Evolutionary conservation across 1,284 basidiomycete genomes (phyloP).

Genomic region (Ustilago lituana): DNA sequence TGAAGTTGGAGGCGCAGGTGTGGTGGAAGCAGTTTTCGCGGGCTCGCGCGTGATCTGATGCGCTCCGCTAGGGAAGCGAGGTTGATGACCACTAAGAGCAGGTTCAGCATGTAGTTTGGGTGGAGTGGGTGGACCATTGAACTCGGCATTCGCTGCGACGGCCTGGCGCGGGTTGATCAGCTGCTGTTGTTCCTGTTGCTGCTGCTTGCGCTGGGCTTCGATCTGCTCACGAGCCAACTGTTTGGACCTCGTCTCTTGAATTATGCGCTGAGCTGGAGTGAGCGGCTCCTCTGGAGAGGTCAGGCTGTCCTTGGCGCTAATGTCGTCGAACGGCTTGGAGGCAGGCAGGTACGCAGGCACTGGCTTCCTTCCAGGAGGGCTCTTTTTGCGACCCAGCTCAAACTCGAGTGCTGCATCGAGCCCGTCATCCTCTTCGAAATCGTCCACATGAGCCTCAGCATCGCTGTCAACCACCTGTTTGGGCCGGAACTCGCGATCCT

Average conservation of each 20-base stretch:
- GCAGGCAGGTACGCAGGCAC: conserved; percentile 32
- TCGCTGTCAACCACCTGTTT: conserved; percentile 31
- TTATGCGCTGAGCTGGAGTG: conserved; percentile 60
- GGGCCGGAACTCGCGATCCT: conserved; percentile 27
- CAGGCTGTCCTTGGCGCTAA: conserved; percentile 3
- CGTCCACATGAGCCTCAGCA: not conserved
- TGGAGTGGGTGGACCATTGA: conserved; percentile 24
- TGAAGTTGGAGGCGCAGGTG: not conserved
- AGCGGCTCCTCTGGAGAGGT: conserved; percentile 25
- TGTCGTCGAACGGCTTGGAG: not conserved
- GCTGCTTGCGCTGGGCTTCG: conserved; percentile 28
- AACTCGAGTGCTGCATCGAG: conserved; percentile 22
- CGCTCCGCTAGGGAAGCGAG: conserved; percentile 35
- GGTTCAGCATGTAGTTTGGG: conserved; percentile 10
- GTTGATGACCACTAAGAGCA: conserved; percentile 2
- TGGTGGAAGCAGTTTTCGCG: not conserved
- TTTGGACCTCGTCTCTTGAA: conserved; percentile 55
- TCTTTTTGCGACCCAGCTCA: conserved; percentile 34
- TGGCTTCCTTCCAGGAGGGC: conserved; percentile 54
- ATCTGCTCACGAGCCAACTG: conserved; percentile 47
- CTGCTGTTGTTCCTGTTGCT: conserved; percentile 7
- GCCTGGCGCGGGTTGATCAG: conserved; percentile 2
- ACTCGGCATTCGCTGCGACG: not conserved
- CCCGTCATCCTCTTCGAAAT: conserved; percentile 5
- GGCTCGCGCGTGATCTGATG: conserved; percentile 36